Conservation (phyloP, 1,284 basidiomycete genomes). For the Coriolopsis trogii region DNA sequence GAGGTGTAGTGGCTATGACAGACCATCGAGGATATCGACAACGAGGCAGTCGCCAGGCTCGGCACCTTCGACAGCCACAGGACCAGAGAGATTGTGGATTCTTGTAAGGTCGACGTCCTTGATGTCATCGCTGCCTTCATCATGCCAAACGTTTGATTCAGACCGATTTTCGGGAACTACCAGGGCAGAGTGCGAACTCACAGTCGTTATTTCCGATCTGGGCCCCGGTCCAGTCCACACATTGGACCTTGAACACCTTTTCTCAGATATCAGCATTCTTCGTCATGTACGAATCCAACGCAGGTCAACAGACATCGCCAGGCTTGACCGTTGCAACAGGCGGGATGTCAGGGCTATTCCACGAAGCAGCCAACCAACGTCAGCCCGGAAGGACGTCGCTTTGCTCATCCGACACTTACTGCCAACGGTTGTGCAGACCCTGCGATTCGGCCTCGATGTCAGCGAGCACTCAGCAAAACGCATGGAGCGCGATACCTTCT, state of each 20-base stretch:
- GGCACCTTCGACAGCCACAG: constrained; percentile 73
- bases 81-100: constrained; percentile 77
- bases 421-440: constrained; percentile 76
- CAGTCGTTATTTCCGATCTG: constrained; percentile 79
- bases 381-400: too few relatives aligned
- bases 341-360: constrained; percentile 71
- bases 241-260: constrained; percentile 73
- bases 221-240: constrained; percentile 76
- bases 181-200: too few relatives aligned
- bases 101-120: constrained; percentile 65
- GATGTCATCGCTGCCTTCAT: constrained; percentile 68
- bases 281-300: not conserved
- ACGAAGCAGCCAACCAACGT: too few relatives aligned
- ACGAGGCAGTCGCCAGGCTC: constrained; percentile 81
- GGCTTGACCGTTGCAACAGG: constrained; percentile 65
- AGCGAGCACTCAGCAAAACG: too few relatives aligned
- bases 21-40: constrained; percentile 77
- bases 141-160: not conserved
- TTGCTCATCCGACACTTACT: constrained; percentile 51
- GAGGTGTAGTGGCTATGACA: constrained; percentile 5
- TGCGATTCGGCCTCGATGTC: constrained; percentile 26
- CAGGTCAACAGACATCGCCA: constrained; percentile 51
- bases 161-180: too few relatives aligned
- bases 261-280: not conserved
- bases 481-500: constrained; percentile 47